A percentile compares a stretch with the other conserved stretches of the same genome.
These are phyloP conservation scores for Tylopilus cervinicoccineus DNA, from an alignment of 768 basidiomycete species.

Conservation along the genomic window DNA sequence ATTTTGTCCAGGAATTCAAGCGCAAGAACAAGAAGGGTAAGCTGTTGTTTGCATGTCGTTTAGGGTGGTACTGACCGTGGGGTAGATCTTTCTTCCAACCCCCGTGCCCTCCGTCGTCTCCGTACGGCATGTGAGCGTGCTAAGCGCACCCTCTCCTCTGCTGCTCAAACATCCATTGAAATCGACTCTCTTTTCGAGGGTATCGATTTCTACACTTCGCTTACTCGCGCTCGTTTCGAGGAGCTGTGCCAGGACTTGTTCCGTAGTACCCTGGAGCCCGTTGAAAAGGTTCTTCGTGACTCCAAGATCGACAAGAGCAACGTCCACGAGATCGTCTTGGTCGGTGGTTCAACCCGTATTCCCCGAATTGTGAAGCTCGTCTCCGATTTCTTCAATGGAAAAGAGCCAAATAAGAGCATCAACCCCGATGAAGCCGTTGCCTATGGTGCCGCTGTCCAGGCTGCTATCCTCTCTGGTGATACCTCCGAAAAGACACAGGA, in stretches of 20 bases:
- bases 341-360: conserved; percentile 98
- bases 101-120: conserved; percentile 94
- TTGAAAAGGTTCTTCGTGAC: conserved; percentile 97
- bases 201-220: conserved; percentile 96
- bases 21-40: conserved; percentile 93
- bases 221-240: conserved; percentile 98
- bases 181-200: conserved; percentile 98
- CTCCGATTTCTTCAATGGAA: conserved; percentile 97
- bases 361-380: conserved; percentile 97
- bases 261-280: conserved; percentile 89
- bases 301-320: conserved; percentile 96
- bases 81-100: conserved; percentile 80
- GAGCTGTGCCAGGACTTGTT: conserved; percentile 95
- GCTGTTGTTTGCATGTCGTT: conserved; percentile 7
- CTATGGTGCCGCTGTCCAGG: conserved; percentile 98
- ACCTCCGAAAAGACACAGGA: conserved; percentile 98
- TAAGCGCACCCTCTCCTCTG: conserved; percentile 96
- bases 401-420: conserved; percentile 98
- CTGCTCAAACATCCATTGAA: conserved; percentile 94
- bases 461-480: conserved; percentile 95
- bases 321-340: conserved; percentile 96
- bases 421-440: conserved; percentile 99
- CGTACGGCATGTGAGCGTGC: conserved; percentile 98
- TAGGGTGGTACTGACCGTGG: conserved; percentile 4
- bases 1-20: conserved; percentile 97